Evolutionary conservation across 2,329 filamentous ascomycete genomes (phyloP).

Genomic region (Alternaria triticimaculans): DNA sequence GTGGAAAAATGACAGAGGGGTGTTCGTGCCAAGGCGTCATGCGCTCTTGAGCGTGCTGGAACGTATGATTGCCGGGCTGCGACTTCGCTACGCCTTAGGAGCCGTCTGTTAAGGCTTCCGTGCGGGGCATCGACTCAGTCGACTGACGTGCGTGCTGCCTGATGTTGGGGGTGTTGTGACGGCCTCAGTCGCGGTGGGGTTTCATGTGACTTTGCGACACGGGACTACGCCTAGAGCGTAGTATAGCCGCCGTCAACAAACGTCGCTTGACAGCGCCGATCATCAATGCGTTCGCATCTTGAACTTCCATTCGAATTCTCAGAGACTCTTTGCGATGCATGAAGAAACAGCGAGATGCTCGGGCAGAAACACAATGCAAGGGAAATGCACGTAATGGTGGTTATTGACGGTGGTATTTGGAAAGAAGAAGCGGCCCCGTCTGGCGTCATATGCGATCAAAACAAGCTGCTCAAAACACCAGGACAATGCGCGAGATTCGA

Average conservation of each 20-base stretch:
- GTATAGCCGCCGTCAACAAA: conserved; percentile 27
- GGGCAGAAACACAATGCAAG: conserved; percentile 41
- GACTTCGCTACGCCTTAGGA: conserved; percentile 39
- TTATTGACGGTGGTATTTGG: conserved; percentile 34
- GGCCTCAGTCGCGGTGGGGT: conserved; percentile 39
- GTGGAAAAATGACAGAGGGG: conserved; percentile 31
- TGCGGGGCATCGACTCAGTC: conserved; percentile 18
- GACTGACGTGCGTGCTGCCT: conserved; percentile 22
- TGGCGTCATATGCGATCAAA: conserved; percentile 33
- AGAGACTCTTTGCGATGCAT: conserved; percentile 13
- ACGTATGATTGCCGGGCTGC: conserved; percentile 45
- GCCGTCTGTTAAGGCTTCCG: conserved; percentile 24
- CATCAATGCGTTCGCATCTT: conserved; percentile 36
- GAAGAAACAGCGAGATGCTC: conserved; percentile 23
- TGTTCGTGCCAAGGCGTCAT: conserved; percentile 36
- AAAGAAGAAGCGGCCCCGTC: conserved; percentile 32
- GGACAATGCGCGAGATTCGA: conserved; percentile 27
- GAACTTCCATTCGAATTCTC: conserved; percentile 14
- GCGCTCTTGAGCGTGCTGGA: conserved; percentile 37
- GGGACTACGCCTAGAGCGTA: conserved; percentile 24
- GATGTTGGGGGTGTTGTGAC: conserved; percentile 36
- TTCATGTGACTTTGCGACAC: conserved; percentile 41
- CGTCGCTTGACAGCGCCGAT: conserved; percentile 21
- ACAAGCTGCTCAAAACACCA: conserved; percentile 31
- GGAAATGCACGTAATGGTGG: conserved; percentile 13